Conservation (phyloP, 1,284 basidiomycete species). For the Stygiomarasmius scandens region DNA sequence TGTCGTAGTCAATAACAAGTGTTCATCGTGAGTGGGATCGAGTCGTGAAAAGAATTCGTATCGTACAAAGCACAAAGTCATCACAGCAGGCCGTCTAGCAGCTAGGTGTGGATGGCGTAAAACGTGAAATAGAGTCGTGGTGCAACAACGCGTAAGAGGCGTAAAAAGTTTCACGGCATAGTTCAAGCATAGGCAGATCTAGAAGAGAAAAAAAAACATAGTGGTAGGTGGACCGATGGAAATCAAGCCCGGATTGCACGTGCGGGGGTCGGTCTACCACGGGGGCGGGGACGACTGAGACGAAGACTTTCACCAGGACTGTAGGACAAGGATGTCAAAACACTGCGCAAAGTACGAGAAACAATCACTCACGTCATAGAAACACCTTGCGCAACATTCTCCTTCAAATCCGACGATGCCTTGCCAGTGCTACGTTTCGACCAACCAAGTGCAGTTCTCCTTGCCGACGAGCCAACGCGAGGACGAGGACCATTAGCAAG, state of each 20-base stretch:
- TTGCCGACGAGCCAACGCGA: slow-evolving; percentile 54
- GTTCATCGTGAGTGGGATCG: background rate
- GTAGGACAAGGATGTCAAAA: slow-evolving; percentile 5
- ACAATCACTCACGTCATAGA: slow-evolving; percentile 55
- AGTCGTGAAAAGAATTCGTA: background rate
- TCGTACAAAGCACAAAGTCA: background rate
- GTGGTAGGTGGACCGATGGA: background rate
- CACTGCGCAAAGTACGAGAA: background rate
- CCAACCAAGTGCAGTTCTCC: slow-evolving; percentile 63
- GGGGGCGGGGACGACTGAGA: slow-evolving; percentile 67
- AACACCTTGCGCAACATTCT: slow-evolving; percentile 48
- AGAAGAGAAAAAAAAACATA: background rate
- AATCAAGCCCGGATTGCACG: slow-evolving; percentile 19
- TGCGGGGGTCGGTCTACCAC: slow-evolving; percentile 55
- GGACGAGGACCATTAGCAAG: slow-evolving; percentile 42
- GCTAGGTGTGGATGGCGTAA: background rate
- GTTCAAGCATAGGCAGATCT: slow-evolving; percentile 9
- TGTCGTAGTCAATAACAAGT: background rate
- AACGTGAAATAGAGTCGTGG: slow-evolving; percentile 2
- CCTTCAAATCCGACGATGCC: slow-evolving; percentile 51
- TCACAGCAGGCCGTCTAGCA: background rate
- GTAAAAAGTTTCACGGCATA: slow-evolving; percentile 9
- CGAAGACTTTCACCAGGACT: slow-evolving; percentile 66
- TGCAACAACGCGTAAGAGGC: slow-evolving; percentile 2
- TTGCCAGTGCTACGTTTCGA: slow-evolving; percentile 56